These are phyloP conservation scores for Penicillium chermesinum DNA, from an alignment of 495 filamentous ascomycete species.

Conservation along the genomic window DNA sequence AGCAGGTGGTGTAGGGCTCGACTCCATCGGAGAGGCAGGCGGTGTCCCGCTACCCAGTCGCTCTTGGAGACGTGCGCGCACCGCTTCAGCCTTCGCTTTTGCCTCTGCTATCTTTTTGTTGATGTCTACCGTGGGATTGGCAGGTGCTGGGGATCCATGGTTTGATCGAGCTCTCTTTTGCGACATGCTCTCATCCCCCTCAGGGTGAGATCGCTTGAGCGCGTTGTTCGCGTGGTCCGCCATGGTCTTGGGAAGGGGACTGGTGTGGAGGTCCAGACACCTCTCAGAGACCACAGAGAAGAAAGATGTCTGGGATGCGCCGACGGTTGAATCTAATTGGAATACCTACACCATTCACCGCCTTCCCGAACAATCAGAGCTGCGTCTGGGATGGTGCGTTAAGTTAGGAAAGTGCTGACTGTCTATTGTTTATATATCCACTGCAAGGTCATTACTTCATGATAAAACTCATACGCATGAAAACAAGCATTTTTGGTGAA, in stretches of 20 bases:
- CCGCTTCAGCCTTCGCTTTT: constrained; percentile 54
- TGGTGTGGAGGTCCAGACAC: neutral
- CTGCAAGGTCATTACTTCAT: too few species aligned
- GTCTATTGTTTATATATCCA: too few species aligned
- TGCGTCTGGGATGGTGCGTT: too few species aligned
- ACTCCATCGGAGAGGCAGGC: constrained; percentile 22
- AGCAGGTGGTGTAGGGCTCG: constrained; percentile 37
- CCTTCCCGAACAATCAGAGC: too few species aligned
- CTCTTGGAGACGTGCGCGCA: constrained; percentile 50
- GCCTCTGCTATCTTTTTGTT: constrained; percentile 60
- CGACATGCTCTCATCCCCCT: constrained; percentile 46
- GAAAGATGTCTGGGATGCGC: too few species aligned
- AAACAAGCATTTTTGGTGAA: too few species aligned
- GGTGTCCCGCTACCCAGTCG: constrained; percentile 34
- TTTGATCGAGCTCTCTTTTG: constrained; percentile 58
- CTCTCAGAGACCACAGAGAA: neutral
- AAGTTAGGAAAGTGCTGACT: too few species aligned
- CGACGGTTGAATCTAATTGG: too few species aligned
- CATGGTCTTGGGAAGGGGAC: constrained; percentile 29
- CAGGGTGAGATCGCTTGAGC: constrained; percentile 56
- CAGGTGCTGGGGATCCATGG: constrained; percentile 50
- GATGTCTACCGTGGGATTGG: constrained; percentile 46
- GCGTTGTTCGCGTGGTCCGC: constrained; percentile 45
- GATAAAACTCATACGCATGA: too few species aligned
- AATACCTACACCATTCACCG: too few species aligned